These are phyloP conservation scores for Leccinellum luteum DNA, from an alignment of 768 basidiomycete species.

Conservation along the genomic window DNA sequence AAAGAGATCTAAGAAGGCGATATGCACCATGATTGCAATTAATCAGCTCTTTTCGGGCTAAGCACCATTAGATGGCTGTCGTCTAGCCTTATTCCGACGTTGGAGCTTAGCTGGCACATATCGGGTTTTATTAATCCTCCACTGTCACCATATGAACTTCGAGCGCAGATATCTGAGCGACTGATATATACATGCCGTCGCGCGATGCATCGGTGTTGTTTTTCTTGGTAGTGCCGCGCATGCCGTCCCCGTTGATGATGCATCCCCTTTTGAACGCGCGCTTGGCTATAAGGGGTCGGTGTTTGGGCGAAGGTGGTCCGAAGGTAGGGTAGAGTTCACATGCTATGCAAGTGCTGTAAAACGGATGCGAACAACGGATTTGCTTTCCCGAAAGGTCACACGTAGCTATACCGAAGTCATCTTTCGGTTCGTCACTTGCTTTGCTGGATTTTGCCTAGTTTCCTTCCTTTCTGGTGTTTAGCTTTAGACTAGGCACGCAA, in stretches of 20 bases:
- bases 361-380: background rate
- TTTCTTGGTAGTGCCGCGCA: background rate
- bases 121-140: slow-evolving; percentile 3
- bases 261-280: background rate
- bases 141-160: background rate
- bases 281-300: background rate
- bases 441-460: background rate
- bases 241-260: slow-evolving; percentile 3
- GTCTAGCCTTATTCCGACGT: too few relatives aligned
- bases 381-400: background rate
- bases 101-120: background rate
- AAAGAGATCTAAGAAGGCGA: background rate
- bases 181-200: background rate
- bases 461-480: background rate
- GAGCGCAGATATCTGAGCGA: background rate
- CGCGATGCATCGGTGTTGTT: slow-evolving; percentile 1
- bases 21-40: background rate
- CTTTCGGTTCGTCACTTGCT: background rate
- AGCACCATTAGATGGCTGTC: background rate
- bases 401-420: background rate
- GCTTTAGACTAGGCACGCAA: slow-evolving; percentile 3
- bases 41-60: background rate
- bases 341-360: background rate
- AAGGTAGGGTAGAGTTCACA: background rate
- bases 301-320: background rate